These are phyloP conservation scores for Stephanodiscus minutulus DNA, from an alignment of 108 stramenopile genomes.

Conservation along the genomic window DNA sequence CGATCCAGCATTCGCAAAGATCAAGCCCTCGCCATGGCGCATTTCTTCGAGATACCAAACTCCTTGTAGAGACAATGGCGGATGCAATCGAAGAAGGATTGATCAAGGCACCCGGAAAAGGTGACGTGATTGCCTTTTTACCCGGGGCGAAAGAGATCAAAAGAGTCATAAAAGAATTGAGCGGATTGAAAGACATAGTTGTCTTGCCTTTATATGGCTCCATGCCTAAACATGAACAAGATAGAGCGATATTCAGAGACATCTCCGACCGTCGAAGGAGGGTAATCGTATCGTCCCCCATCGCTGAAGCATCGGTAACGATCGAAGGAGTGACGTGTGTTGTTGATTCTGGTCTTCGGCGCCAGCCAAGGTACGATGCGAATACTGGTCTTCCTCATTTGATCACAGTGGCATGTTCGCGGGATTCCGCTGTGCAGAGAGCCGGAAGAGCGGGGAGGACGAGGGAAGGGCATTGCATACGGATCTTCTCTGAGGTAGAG, in stretches of 20 bases:
- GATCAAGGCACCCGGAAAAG: constrained; percentile 49
- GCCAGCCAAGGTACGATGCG: constrained; percentile 72
- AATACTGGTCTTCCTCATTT: constrained; percentile 74
- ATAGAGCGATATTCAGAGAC: constrained; percentile 55
- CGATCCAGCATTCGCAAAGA: constrained; percentile 51
- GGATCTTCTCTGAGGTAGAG: constrained; percentile 73
- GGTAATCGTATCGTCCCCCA: constrained; percentile 79
- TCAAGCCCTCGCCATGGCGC: constrained; percentile 50
- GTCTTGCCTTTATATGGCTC: constrained; percentile 75
- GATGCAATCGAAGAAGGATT: constrained; percentile 56
- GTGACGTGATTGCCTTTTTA: constrained; percentile 83
- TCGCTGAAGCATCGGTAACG: constrained; percentile 88
- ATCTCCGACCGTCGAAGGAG: constrained; percentile 39
- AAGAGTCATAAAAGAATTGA: constrained; percentile 55
- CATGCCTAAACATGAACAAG: constrained; percentile 68
- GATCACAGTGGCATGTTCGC: constrained; percentile 60
- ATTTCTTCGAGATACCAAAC: constrained; percentile 36
- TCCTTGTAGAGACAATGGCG: constrained; percentile 52
- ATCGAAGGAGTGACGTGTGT: constrained; percentile 80
- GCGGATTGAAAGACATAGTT: constrained; percentile 37
- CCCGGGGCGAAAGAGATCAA: constrained; percentile 86
- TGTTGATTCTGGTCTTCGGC: constrained; percentile 77
- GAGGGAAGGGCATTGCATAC: constrained; percentile 75
- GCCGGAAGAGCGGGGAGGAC: constrained; percentile 88
- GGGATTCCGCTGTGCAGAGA: constrained; percentile 78